Conservation (phyloP, 1,284 basidiomycete genomes). For the Cystobasidiaceae sp. region DNA sequence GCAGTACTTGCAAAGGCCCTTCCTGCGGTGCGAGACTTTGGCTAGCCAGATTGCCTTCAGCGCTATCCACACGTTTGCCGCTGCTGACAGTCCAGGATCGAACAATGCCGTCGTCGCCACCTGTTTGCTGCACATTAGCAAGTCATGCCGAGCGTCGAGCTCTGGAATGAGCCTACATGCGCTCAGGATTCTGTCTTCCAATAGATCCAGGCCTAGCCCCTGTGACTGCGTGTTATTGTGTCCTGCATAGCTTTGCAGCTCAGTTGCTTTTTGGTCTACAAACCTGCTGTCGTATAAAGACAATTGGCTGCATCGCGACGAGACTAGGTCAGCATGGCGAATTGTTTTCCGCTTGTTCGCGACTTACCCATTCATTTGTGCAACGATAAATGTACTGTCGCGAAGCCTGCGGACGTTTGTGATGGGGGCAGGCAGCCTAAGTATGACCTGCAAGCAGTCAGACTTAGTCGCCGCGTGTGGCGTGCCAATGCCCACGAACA, state of each 20-base stretch:
- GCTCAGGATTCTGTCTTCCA: background rate
- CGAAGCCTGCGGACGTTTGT: slow-evolving; percentile 4
- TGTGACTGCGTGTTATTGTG: slow-evolving; percentile 20
- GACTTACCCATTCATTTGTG: slow-evolving; percentile 23
- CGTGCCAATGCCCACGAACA: background rate
- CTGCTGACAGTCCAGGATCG: too few relatives aligned
- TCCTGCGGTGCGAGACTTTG: too few relatives aligned
- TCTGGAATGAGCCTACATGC: slow-evolving; percentile 11
- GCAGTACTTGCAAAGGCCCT: too few relatives aligned
- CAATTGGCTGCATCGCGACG: background rate
- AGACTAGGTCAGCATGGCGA: too few relatives aligned
- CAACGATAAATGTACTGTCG: background rate
- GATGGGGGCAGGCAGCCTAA: slow-evolving; percentile 3
- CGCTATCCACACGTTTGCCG: too few relatives aligned
- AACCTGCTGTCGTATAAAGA: background rate
- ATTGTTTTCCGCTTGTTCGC: too few relatives aligned
- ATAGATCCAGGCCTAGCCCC: slow-evolving; percentile 14
- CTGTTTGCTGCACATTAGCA: too few relatives aligned
- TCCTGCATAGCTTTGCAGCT: background rate
- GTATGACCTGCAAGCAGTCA: background rate
- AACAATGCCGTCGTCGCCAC: too few relatives aligned
- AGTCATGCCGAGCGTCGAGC: too few relatives aligned
- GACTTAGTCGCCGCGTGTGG: background rate
- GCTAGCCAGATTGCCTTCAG: too few relatives aligned
- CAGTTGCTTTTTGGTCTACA: background rate